Evolutionary conservation across 1,284 basidiomycete genomes (phyloP).

Genomic region (Austroboletus niveus): DNA sequence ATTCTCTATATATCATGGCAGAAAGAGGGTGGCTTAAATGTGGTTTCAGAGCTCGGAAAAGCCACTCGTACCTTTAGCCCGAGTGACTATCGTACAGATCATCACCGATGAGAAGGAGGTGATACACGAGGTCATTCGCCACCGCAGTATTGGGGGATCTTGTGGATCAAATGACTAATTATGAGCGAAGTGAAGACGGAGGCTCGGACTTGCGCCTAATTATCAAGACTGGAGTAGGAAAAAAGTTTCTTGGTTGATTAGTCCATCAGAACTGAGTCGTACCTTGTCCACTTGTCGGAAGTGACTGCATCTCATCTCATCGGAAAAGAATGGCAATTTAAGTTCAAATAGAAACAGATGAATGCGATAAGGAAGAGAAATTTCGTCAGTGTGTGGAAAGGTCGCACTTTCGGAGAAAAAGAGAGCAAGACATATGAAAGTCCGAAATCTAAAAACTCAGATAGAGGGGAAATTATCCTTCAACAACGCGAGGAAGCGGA

Average conservation of each 20-base stretch:
- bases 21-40: slow-evolving; percentile 15
- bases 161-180: slow-evolving; percentile 14
- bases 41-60: slow-evolving; percentile 21
- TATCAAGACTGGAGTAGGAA: slow-evolving; percentile 13
- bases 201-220: slow-evolving; percentile 17
- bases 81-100: slow-evolving; percentile 14
- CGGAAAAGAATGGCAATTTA: slow-evolving; percentile 4
- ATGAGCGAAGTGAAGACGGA: slow-evolving; percentile 16
- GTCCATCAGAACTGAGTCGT: slow-evolving; percentile 16
- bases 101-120: slow-evolving; percentile 19
- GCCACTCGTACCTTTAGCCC: slow-evolving; percentile 14
- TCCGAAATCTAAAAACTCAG: slow-evolving; percentile 34
- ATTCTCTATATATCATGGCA: slow-evolving; percentile 9
- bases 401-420: slow-evolving; percentile 28
- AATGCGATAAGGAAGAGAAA: slow-evolving; percentile 19
- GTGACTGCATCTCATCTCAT: slow-evolving; percentile 18
- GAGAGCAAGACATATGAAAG: slow-evolving; percentile 31
- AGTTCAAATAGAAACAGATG: slow-evolving; percentile 24
- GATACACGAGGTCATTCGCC: slow-evolving; percentile 26
- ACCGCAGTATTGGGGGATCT: slow-evolving; percentile 10
- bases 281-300: slow-evolving; percentile 14
- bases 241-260: slow-evolving; percentile 21
- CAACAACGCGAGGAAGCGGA: slow-evolving; percentile 11
- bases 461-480: slow-evolving; percentile 21
- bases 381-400: slow-evolving; percentile 15